These are phyloP conservation scores for Ilyonectria destructans DNA, from an alignment of 2,329 filamentous ascomycete genomes.

Conservation along the genomic window DNA sequence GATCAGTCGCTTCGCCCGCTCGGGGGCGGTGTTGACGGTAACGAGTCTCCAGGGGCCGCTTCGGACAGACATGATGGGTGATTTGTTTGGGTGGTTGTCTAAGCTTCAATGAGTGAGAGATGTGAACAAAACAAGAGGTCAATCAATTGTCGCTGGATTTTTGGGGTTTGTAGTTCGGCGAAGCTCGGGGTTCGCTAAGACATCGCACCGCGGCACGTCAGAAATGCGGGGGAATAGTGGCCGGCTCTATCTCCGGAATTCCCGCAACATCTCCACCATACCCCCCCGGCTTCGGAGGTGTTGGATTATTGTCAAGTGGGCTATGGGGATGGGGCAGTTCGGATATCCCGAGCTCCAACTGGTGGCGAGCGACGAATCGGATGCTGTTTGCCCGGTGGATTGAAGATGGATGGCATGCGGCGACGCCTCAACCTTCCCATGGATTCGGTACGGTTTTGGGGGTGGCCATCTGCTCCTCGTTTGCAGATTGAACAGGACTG, in stretches of 20 bases:
- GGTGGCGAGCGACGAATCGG: constrained; percentile 20
- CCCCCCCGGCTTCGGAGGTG: constrained; percentile 23
- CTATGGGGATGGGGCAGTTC: neutral
- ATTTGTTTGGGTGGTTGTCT: neutral
- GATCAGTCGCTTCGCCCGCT: constrained; percentile 75
- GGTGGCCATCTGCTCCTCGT: neutral
- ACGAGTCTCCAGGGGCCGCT: constrained; percentile 74
- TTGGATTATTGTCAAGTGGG: constrained; percentile 1
- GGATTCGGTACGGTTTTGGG: neutral
- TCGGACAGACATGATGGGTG: constrained; percentile 26
- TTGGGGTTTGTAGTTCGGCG: constrained; percentile 19
- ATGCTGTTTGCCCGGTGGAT: neutral
- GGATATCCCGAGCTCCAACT: constrained; percentile 26
- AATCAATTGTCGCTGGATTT: constrained; percentile 3
- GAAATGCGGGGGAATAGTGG: constrained; percentile 27
- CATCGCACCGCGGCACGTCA: neutral
- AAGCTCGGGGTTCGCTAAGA: constrained; percentile 20
- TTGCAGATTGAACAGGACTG: too few species aligned
- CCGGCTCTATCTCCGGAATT: constrained; percentile 32
- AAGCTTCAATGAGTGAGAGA: neutral
- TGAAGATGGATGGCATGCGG: neutral
- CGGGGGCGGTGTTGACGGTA: constrained; percentile 79
- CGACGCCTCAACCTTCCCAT: neutral
- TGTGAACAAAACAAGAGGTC: neutral
- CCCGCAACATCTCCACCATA: constrained; percentile 25